These are phyloP conservation scores for Akebia trifoliata DNA, from an alignment of 164 flowering plant genomes.

Conservation along the genomic window DNA sequence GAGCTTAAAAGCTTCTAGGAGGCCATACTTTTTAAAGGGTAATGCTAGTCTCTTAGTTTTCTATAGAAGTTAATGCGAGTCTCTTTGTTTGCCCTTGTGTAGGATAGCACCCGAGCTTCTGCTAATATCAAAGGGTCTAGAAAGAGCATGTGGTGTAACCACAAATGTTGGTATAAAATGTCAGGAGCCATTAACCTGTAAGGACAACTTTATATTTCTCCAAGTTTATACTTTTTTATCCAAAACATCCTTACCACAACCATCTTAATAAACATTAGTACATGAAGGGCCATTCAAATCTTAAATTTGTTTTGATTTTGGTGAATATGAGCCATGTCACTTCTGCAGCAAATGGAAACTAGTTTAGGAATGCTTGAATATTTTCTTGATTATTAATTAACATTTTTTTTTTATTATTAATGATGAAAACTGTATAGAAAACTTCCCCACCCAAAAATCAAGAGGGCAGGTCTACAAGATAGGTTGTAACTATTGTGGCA, in stretches of 20 bases:
- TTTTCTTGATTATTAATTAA: background rate
- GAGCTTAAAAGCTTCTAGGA: conserved; percentile 4
- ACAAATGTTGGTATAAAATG: conserved; percentile 21
- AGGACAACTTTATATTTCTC: conserved; percentile 23
- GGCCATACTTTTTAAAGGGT: conserved; percentile 6
- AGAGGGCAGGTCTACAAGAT: no score
- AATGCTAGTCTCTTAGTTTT: no score
- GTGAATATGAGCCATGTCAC: background rate
- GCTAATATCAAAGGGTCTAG: conserved; percentile 28
- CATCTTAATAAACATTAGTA: background rate
- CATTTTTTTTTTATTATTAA: background rate
- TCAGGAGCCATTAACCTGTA: conserved; percentile 33
- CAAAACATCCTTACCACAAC: conserved; percentile 1
- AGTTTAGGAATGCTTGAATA: background rate
- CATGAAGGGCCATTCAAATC: background rate
- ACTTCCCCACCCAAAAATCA: no score
- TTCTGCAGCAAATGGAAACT: background rate
- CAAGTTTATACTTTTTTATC: conserved; percentile 3
- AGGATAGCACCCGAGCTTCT: conserved; percentile 41
- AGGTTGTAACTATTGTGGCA: no score
- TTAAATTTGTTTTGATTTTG: background rate
- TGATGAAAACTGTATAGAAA: no score
- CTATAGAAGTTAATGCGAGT: conserved; percentile 10
- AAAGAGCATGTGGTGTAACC: conserved; percentile 30
- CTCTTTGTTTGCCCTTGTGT: conserved; percentile 30